Base-by-base conservation (phyloP, 73 alveolate genomes). In the Paramecium primaurelia region DNA sequence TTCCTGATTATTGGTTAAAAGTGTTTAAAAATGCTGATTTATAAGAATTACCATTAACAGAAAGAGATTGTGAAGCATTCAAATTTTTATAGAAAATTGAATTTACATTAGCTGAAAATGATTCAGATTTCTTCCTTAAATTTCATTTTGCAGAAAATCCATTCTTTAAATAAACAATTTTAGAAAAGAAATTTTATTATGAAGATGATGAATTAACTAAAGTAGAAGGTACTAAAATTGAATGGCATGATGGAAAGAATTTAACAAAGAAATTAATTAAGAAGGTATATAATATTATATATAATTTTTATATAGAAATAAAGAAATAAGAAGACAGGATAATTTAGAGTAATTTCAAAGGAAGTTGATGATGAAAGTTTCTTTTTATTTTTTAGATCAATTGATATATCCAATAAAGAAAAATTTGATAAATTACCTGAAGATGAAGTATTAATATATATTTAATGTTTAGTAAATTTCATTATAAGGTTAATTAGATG, bases 311-410 rank as follows among this genome's bases (percentile, higher is more conserved):
- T 6, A 28, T 64, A 64, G 92, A 89, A 83, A 28, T 89, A 89
- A 89, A 89, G 84, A 89, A 89, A 89, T 71, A 89, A 83, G 88
- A 89, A 89, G 59, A 89, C 94, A 71, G 94, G 94, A 30, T 45
- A 77, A 32, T 58, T 54, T 14, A 89, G 94, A 89, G 94, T 89
- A 14, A 89, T 89, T 89, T 71, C 94, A 22, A 77, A 89, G 36
- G 94, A 89, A 89, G 94, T 89, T 26, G 94, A 89, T 32, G 92
- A 89, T 28, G 94, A 89, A 14, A 89, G 94, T 30, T 89, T 89
- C 86, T 89, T 89, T 26, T 32, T 45, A 32, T 89, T 89, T 64
- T 89, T 89, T 49, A 89, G 88, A 47, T 71, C 92, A 38, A 18
- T 71, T 2, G 77, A 89, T 25, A 40, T 73, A 14, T 30, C 37